Percentiles rank a stretch among this genome's conserved stretches.
Evolutionary conservation across 1,139 yeast species (phyloP).

Genomic region (Zhuliangozyma blackwelliae): DNA sequence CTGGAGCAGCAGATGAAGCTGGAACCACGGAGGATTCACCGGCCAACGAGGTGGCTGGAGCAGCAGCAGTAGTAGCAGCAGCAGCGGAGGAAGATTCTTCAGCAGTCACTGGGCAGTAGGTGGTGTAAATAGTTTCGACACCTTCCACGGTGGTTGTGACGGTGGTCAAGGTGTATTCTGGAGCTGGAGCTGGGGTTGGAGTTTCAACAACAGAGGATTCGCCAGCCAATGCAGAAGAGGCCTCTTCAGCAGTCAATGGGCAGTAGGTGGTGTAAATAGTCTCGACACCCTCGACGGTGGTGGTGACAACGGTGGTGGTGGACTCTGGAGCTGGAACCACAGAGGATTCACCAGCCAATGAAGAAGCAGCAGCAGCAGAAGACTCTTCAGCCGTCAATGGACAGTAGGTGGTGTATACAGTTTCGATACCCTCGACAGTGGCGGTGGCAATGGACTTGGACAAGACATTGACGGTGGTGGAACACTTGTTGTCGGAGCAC

Average conservation of each 20-base stretch:
- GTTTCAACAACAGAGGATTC: conserved; percentile 12
- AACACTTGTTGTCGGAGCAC: conserved; percentile 35
- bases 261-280: conserved; percentile 46
- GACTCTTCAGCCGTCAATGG: conserved; percentile 24
- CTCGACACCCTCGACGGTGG: conserved; percentile 29
- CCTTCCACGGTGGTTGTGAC: conserved; percentile 24
- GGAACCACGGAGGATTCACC: conserved; percentile 16
- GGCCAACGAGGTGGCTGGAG: conserved; percentile 14
- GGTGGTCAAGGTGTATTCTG: conserved; percentile 7
- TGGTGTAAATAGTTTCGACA: conserved; percentile 40
- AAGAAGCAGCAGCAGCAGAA: conserved; percentile 21
- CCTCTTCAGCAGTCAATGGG: conserved; percentile 22
- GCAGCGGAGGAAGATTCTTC: conserved; percentile 10
- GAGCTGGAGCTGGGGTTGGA: not conserved
- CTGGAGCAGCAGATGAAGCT: conserved; percentile 1
- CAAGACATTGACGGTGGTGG: conserved; percentile 20
- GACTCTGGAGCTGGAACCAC: conserved; percentile 13
- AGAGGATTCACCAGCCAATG: conserved; percentile 16
- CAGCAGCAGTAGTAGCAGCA: conserved; percentile 5
- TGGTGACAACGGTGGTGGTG: conserved; percentile 10
- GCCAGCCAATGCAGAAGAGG: conserved; percentile 16
- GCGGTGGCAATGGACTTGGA: conserved; percentile 32
- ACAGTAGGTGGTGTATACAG: conserved; percentile 48
- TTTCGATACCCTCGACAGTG: conserved; percentile 39
- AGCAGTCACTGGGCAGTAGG: conserved; percentile 35